Evolutionary conservation across 192 early-diverging fungal genomes (phyloP), one percentile per base, ranked within the genome.

Genomic region (Entomortierella beljakovae): DNA sequence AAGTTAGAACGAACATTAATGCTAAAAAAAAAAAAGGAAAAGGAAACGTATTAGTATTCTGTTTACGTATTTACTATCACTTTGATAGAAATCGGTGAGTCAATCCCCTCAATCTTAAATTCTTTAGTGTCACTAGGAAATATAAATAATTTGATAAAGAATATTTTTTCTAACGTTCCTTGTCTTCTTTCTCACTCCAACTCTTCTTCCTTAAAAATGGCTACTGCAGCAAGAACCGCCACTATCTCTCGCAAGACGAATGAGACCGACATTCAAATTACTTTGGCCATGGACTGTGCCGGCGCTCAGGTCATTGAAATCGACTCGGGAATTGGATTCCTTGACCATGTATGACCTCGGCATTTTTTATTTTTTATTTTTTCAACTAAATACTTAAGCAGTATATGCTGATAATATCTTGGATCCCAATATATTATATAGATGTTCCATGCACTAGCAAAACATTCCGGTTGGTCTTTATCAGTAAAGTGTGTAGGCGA

Each of bases 371-470:
- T 25, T 3, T 65, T 54, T 34, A 6, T 20, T 10, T 8, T 6
- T n/a, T n/a, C n/a, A n/a, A n/a, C n/a, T n/a, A n/a, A n/a, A n/a
- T n/a, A n/a, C n/a, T n/a, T n/a, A n/a, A n/a, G n/a, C n/a, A n/a
- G n/a, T n/a, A n/a, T n/a, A n/a, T n/a, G n/a, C n/a, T n/a, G n/a
- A n/a, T n/a, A n/a, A n/a, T n/a, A n/a, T n/a, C n/a, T n/a, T n/a
- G n/a, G n/a, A n/a, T n/a, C 13, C 43, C 20, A 28, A 13, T 42
- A 6, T 46, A 46, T 11, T 52, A n/a, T 11, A 49, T 86, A 94
- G 94, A 99, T 99, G 97, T 92, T 95, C 80, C 93, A 96, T 68
- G 98, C 98, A 6, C 86, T 99, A n/a, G 95, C 96, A 22, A 98
- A 98, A 82, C 97, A 99, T 86, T 85, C 90, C 64, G 89, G 92